Conservation (phyloP, 768 basidiomycete genomes). For the Leccinum incarnatum region DNA sequence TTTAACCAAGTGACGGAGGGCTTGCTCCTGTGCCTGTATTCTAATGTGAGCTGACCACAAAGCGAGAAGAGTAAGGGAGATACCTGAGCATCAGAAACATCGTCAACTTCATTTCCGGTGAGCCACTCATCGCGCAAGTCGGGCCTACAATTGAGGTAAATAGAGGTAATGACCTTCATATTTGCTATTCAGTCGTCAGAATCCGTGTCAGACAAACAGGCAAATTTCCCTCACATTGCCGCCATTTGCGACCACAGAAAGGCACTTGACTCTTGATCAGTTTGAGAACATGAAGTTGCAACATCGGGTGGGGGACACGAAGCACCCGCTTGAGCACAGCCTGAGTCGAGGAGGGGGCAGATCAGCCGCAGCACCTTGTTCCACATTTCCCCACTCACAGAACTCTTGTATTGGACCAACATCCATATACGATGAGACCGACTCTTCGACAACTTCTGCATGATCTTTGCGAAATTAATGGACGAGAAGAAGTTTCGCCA, state of each 20-base stretch:
- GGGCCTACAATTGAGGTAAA: conserved; percentile 95
- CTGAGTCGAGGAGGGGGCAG: conserved; percentile 40
- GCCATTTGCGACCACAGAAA: conserved; percentile 96
- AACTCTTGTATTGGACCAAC: conserved; percentile 97
- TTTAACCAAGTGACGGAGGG: conserved; percentile 88
- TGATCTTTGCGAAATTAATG: conserved; percentile 96
- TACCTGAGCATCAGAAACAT: conserved; percentile 88
- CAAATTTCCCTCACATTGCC: conserved; percentile 67
- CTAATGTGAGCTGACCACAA: conserved; percentile 10
- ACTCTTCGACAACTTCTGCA: conserved; percentile 96
- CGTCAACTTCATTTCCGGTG: conserved; percentile 88
- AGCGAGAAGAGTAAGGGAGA: conserved; percentile 13
- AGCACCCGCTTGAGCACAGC: conserved; percentile 94
- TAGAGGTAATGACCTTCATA: conserved; percentile 99
- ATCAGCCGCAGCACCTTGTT: conserved; percentile 5
- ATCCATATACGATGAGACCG: conserved; percentile 93
- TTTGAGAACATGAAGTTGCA: conserved; percentile 94
- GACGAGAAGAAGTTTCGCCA: conserved; percentile 98
- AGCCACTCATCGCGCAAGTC: conserved; percentile 98
- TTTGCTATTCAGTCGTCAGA: conserved; percentile 60
- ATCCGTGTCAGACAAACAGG: not conserved
- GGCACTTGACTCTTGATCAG: conserved; percentile 99
- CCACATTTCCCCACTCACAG: conserved; percentile 50
- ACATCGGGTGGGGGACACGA: conserved; percentile 88
- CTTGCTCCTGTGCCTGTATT: conserved; percentile 87